Conservation (phyloP, 176 grass and related monocot species). For the Saccharum officinarum region DNA sequence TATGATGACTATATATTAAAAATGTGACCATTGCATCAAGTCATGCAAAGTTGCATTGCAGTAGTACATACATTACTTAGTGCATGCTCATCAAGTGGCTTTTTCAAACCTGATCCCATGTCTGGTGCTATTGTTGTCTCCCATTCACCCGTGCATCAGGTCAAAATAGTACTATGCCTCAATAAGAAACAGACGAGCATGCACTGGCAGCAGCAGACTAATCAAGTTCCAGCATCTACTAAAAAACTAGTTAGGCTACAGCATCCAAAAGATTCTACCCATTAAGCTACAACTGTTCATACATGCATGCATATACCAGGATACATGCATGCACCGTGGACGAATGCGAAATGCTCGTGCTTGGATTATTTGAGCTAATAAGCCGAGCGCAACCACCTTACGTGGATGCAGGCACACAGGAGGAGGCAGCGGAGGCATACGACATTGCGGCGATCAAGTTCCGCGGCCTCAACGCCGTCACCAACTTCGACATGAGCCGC, state of each 20-base stretch:
- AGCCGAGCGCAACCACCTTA: neutral
- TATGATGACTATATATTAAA: neutral
- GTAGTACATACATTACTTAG: neutral
- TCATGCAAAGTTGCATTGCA: conserved; percentile 40
- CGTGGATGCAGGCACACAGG: conserved; percentile 57
- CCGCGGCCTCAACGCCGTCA: conserved; percentile 77
- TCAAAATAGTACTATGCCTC: conserved; percentile 39
- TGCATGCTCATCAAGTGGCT: conserved; percentile 27
- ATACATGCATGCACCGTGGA: no score
- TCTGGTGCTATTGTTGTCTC: conserved; percentile 55
- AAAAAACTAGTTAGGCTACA: neutral
- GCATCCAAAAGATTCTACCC: neutral
- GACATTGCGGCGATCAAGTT: conserved; percentile 92
- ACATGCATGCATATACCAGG: neutral
- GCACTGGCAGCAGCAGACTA: neutral
- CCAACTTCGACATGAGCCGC: conserved; percentile 90
- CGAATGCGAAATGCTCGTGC: neutral
- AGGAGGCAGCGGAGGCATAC: conserved; percentile 84
- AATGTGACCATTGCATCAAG: conserved; percentile 20
- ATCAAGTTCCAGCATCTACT: neutral
- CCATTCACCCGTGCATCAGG: conserved; percentile 37
- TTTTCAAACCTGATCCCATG: conserved; percentile 31
- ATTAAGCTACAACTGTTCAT: neutral
- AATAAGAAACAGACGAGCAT: conserved; percentile 18
- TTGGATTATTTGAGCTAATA: neutral